phyloP scores from a whole-genome alignment of 1,284 basidiomycete species.

The Megacollybia platyphylla region DNA sequence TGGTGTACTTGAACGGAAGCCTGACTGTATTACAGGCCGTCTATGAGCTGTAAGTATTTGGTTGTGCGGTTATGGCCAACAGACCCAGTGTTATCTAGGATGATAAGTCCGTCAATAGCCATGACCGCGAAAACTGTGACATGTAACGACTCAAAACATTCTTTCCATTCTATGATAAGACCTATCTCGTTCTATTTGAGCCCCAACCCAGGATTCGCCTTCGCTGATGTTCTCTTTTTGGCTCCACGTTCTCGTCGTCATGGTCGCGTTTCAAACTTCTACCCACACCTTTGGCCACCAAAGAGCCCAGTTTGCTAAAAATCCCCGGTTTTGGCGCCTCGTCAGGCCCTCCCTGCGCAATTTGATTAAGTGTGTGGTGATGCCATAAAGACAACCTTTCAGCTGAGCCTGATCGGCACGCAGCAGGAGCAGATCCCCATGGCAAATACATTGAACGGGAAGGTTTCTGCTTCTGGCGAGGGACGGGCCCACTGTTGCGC shows the following conservation, averaged over 20 bases:
- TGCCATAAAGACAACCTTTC: no score
- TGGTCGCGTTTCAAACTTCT: neutral
- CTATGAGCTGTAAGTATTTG: conserved; percentile 22
- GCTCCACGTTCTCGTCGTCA: no score
- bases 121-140: conserved; percentile 22
- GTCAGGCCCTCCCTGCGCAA: no score
- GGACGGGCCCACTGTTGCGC: no score
- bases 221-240: no score
- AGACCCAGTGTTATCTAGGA: conserved; percentile 72
- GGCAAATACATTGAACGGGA: no score
- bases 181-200: neutral
- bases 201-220: neutral
- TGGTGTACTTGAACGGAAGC: conserved; percentile 69
- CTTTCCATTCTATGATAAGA: neutral
- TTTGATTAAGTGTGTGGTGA: no score
- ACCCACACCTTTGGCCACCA: neutral
- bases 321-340: no score
- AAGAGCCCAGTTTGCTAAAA: neutral
- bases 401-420: no score
- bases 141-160: neutral
- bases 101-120: conserved; percentile 84
- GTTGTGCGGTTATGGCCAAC: conserved; percentile 13
- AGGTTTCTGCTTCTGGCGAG: no score
- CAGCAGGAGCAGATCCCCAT: no score
- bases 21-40: conserved; percentile 83